Evolutionary conservation across 306 rosid species (phyloP), one percentile per base, ranked within the genome.

Genomic region (Begonia masoniana): DNA sequence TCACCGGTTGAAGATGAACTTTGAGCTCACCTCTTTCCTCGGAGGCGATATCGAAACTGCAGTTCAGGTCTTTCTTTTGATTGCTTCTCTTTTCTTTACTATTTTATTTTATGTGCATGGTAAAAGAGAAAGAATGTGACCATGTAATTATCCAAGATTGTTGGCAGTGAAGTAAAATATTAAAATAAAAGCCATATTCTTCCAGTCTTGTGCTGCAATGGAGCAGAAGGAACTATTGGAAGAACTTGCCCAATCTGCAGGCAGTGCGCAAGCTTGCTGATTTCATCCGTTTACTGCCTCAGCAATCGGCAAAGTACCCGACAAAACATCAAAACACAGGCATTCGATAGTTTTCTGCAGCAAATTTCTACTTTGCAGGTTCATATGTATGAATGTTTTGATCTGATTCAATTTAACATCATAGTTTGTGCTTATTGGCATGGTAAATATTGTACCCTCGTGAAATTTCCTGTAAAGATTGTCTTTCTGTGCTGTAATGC

Each of bases 141-240:
- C 0, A 7, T 46, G 7, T 0, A 12, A 46, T 46, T 46, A 14
- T 12, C 15, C 39, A 31, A 46, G 14, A 11, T 46, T 10, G 15
- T 14, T 12, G 15, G 13, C 8, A 11, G 13, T 46, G 15, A 10
- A 14, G 50, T 11, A 46, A 4, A 10, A 7, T 46, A 46, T 46
- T 46, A 46, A 46, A 46, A 46, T 6, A 12, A 46, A 46, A 46
- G 16, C 64, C 60, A 51, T 57, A 15, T 76, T 73, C 68, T 50
- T 61, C 68, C 79, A 91, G 99, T 72, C 94, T 46, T 91, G 99
- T 67, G 74, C 21, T 49, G 2, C 96, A 49, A 47, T 62, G 71
- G 94, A 91, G 66, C 99, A 91, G 72, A 83, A 75, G 78, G 96
- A 86, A 46, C 88, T 86, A 12, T 78, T 91, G 60, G 99, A 91